phyloP scores from a whole-genome alignment of 2,329 filamentous ascomycete genomes.

The Penicillium palitans region DNA sequence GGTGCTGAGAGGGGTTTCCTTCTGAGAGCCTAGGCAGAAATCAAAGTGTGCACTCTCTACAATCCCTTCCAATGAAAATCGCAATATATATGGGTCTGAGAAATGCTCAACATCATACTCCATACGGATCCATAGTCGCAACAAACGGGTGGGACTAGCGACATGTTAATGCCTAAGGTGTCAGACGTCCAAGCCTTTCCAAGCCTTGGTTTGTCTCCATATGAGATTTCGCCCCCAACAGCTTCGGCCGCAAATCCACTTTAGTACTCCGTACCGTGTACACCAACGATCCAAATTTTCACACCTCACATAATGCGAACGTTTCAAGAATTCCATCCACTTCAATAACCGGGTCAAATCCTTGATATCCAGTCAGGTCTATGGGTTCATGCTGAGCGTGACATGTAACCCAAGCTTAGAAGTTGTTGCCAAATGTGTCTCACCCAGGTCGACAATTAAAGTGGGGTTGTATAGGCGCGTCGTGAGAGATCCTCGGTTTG shows the following conservation, averaged over 20 bases:
- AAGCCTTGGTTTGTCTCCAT: slow-evolving; percentile 13
- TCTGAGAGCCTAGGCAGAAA: not conserved
- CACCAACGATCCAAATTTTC: slow-evolving; percentile 57
- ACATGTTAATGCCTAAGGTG: not conserved
- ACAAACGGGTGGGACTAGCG: not conserved
- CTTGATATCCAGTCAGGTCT: slow-evolving; percentile 51
- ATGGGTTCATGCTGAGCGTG: slow-evolving; percentile 43
- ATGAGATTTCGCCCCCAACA: slow-evolving; percentile 56
- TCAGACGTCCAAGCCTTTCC: not conserved
- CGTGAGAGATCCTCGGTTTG: slow-evolving; percentile 55
- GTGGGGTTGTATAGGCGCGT: slow-evolving; percentile 57
- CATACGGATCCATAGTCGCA: not conserved
- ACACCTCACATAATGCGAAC: slow-evolving; percentile 51
- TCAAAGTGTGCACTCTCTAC: not conserved
- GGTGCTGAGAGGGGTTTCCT: slow-evolving; percentile 18
- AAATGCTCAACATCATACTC: not conserved
- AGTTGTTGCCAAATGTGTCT: slow-evolving; percentile 50
- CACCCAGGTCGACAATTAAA: slow-evolving; percentile 54
- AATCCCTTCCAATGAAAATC: not conserved
- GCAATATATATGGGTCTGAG: not conserved
- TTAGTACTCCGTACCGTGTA: slow-evolving; percentile 53
- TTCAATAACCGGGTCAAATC: slow-evolving; percentile 60
- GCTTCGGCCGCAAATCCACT: slow-evolving; percentile 47
- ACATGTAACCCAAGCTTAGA: slow-evolving; percentile 52
- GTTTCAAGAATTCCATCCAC: slow-evolving; percentile 57